These are phyloP conservation scores for Neohortaea acidophila DNA, from an alignment of 495 filamentous ascomycete species.

Conservation along the genomic window DNA sequence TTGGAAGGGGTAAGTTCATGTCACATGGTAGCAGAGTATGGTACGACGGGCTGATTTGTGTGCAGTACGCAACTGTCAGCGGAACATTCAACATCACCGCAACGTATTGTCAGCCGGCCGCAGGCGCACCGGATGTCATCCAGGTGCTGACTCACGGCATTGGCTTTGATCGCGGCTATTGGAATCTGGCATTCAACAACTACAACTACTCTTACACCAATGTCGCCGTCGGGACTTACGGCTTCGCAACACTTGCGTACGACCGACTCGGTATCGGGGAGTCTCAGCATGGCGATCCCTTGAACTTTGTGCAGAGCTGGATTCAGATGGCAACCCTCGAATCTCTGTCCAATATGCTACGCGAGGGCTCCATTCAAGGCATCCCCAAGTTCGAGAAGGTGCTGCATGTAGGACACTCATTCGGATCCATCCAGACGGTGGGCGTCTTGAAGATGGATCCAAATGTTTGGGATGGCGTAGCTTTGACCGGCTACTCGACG, in stretches of 20 bases:
- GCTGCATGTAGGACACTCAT: slow-evolving; percentile 43
- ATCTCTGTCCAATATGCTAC: slow-evolving; percentile 34
- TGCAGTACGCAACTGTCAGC: slow-evolving; percentile 26
- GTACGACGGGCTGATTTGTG: too few species aligned
- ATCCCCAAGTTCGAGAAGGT: slow-evolving; percentile 31
- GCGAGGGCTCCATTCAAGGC: slow-evolving; percentile 22
- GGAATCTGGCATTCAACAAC: slow-evolving; percentile 39
- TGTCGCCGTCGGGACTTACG: slow-evolving; percentile 35
- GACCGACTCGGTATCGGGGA: slow-evolving; percentile 45
- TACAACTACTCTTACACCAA: slow-evolving; percentile 43
- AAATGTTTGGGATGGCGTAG: slow-evolving; percentile 37
- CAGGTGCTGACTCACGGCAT: slow-evolving; percentile 50
- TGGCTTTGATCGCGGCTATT: slow-evolving; percentile 46
- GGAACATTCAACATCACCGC: slow-evolving; percentile 35
- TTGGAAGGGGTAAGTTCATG: too few species aligned
- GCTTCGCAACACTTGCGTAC: slow-evolving; percentile 39
- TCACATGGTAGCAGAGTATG: too few species aligned
- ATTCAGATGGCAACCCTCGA: slow-evolving; percentile 37
- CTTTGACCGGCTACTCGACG: slow-evolving; percentile 42
- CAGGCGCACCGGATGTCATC: slow-evolving; percentile 24
- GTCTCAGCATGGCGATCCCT: slow-evolving; percentile 40
- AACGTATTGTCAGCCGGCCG: slow-evolving; percentile 33
- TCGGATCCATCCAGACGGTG: slow-evolving; percentile 34
- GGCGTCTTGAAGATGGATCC: slow-evolving; percentile 35
- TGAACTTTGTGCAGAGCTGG: slow-evolving; percentile 37